These are phyloP conservation scores for Leccinum fuscescens DNA, from an alignment of 1,284 basidiomycete genomes.

Conservation along the genomic window DNA sequence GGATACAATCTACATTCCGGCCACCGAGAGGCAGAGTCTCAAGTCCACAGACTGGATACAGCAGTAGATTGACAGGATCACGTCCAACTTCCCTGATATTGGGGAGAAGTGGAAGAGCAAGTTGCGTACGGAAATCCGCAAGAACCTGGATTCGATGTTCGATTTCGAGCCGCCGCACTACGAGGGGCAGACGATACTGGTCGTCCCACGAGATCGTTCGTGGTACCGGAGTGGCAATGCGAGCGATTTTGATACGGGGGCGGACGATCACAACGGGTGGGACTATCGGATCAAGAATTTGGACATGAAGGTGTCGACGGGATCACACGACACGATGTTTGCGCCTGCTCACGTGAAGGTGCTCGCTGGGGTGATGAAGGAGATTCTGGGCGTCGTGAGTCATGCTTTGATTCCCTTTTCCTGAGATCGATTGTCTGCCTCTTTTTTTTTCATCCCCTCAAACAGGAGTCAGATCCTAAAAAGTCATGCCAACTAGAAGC, in stretches of 20 bases:
- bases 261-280: constrained; percentile 34
- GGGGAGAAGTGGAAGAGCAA: constrained; percentile 33
- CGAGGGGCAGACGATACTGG: constrained; percentile 20
- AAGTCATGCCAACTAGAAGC: too few relatives aligned
- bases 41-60: constrained; percentile 33
- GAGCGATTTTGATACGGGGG: constrained; percentile 32
- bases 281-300: constrained; percentile 27
- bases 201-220: constrained; percentile 31
- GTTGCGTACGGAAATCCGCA: constrained; percentile 26
- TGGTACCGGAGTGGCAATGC: constrained; percentile 31
- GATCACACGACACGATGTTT: constrained; percentile 33
- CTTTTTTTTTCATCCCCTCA: not conserved
- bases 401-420: not conserved
- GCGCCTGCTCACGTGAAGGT: constrained; percentile 32
- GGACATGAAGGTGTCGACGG: constrained; percentile 27
- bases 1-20: constrained; percentile 31
- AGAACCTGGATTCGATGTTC: constrained; percentile 13
- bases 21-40: constrained; percentile 25
- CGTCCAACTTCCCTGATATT: constrained; percentile 31
- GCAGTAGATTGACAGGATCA: constrained; percentile 28
- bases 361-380: constrained; percentile 30
- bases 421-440: not conserved
- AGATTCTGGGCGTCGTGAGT: constrained; percentile 21
- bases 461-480: not conserved
- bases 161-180: constrained; percentile 30